Conservation (phyloP, 1,139 yeast genomes). For the Yamadazyma buinensis region DNA sequence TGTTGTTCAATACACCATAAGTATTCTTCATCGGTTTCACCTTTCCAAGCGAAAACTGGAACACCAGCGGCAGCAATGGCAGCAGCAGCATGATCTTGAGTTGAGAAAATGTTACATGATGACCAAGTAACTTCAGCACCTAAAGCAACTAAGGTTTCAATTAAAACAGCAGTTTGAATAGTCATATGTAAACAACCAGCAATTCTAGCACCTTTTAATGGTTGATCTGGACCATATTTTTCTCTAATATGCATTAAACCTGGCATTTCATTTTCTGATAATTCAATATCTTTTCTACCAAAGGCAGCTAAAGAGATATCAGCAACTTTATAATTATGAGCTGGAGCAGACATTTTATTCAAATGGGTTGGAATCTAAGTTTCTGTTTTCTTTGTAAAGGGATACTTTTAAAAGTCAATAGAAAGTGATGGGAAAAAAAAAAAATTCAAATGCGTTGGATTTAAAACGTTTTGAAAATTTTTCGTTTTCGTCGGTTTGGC, state of each 20-base stretch:
- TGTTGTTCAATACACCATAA: slow-evolving; percentile 99
- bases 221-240: slow-evolving; percentile 89
- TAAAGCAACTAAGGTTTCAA: slow-evolving; percentile 93
- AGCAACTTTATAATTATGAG: slow-evolving; percentile 83
- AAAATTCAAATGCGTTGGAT: too few relatives aligned
- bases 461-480: too few relatives aligned
- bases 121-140: slow-evolving; percentile 99
- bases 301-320: slow-evolving; percentile 98
- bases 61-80: slow-evolving; percentile 99
- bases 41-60: slow-evolving; percentile 99
- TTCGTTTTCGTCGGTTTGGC: too few relatives aligned
- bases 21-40: slow-evolving; percentile 99
- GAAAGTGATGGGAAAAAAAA: slow-evolving; percentile 3
- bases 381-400: too few relatives aligned
- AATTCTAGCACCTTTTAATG: slow-evolving; percentile 97
- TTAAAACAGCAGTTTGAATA: slow-evolving; percentile 98
- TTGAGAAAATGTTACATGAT: slow-evolving; percentile 98
- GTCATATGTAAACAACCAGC: slow-evolving; percentile 99
- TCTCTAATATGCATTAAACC: slow-evolving; percentile 98
- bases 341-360: slow-evolving; percentile 32
- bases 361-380: not conserved
- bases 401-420: not conserved
- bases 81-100: slow-evolving; percentile 99
- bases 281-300: slow-evolving; percentile 99
- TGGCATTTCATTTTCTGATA: slow-evolving; percentile 99